Conservation (phyloP, 192 early-diverging fungal genomes). For the Entophlyctis luteolus region DNA sequence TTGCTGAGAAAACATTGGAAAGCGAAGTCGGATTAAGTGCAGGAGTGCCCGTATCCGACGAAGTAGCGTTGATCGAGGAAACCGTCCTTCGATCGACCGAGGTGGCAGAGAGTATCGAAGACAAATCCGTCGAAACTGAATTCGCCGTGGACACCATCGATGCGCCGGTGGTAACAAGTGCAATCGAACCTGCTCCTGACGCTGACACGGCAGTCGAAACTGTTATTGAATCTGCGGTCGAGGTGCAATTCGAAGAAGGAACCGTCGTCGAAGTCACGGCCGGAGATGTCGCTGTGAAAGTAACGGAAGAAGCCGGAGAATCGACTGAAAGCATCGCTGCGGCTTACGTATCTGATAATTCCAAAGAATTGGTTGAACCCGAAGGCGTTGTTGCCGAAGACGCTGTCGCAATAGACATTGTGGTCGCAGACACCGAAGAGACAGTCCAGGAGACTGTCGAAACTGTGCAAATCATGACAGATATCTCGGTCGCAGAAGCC, state of each 20-base stretch:
- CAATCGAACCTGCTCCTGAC: background rate
- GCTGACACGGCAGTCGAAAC: background rate
- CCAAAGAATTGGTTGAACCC: background rate
- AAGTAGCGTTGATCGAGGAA: no score
- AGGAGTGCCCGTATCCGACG: no score
- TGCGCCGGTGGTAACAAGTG: background rate
- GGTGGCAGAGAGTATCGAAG: background rate
- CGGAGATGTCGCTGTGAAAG: background rate
- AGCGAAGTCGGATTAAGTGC: no score
- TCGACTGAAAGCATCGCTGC: background rate
- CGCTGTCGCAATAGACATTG: background rate
- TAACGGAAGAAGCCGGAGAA: background rate
- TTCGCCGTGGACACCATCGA: background rate
- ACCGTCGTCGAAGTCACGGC: background rate
- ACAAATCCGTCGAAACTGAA: background rate
- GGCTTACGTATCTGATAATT: background rate
- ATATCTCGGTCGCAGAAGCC: background rate
- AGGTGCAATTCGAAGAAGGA: background rate
- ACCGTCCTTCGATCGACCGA: background rate
- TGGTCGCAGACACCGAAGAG: background rate
- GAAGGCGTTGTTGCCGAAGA: background rate
- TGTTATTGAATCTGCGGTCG: background rate
- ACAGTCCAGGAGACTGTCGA: background rate
- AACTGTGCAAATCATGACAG: background rate
- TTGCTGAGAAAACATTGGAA: no score